Evolutionary conservation across 495 filamentous ascomycete genomes (phyloP), one percentile per base, ranked within the genome.

Genomic region (Talaromyces adpressus): DNA sequence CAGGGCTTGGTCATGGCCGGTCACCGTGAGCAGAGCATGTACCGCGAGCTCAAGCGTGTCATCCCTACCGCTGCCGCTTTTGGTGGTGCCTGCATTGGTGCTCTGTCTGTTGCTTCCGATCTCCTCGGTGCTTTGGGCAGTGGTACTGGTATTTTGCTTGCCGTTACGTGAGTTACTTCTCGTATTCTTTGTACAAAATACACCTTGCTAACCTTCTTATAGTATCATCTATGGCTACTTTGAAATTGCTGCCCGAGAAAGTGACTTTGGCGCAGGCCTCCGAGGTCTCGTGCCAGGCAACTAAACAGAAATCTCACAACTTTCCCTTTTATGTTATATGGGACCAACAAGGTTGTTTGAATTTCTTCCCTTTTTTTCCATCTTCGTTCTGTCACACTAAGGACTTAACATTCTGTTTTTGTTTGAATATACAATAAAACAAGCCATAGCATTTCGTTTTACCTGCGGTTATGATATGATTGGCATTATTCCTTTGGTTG

Each of bases 201-300:
- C 5, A 20, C 6, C 30, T 62, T 49, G 52, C 66, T 76, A 67
- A 81, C 25, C 23, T 57, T 30, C 1, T 34, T 36, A 30, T 64
- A 97, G 92, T 34, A 98, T 98, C 72, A 98, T 98, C 78, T 98
- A 98, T 73, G 89, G 92, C 64, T 98, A 98, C 79, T 98, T 99
- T 70, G 95, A 99, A 75, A 98, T 98, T 71, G 95, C 95, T 25
- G 95, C 95, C 67, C 96, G 97, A 73, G 95, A 99, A 78, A 94
- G 94, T 64, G 95, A 97, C 72, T 89, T 97, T 71, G 77, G 77
- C 62, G 84, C 86, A 54, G 92, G 92, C 64, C 86, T 96, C 77
- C 95, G 94, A 80, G 93, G 92, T 27, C 91, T 93, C 83, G 86
- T 94, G 61, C 76, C 79, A 34, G 79, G 80, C 66, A 79, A 74